Base-by-base conservation (phyloP, 2,329 filamentous ascomycete species). In the Emergomyces pasteurianus region DNA sequence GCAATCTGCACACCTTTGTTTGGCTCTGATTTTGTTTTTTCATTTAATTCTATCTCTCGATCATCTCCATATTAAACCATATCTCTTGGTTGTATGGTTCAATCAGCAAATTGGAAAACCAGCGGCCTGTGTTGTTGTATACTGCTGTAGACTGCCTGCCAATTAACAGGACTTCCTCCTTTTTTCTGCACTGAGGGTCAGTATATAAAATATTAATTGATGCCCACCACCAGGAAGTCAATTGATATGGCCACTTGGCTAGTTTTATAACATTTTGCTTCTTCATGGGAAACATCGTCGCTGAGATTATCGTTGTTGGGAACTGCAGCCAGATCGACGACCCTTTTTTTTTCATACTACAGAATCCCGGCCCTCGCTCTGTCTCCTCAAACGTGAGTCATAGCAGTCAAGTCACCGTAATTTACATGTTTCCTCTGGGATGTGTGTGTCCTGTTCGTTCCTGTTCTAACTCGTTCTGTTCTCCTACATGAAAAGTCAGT, bases 201-300 rank as follows among this genome's bases (percentile, higher is more conserved):
- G 57, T 58, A 58, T 38, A 55, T 18, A 18, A 40, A 34, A 18
- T 8, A 18, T 12, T 14, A 9, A 31, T 28, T 18, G 16, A 46
- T 46, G 42, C n/a, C 34, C 34, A 36, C 34, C 31, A 6, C 10
- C 42, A 23, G 34, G 46, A 49, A 42, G 23, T 49, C 43, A 52
- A 52, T 58, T 52, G 43, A 58, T 36, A 34, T 40, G 47, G 43
- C 47, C 57, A 58, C 18, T n/a, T 58, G 57, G 43, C 57, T n/a
- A 50, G 42, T 58, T 38, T 52, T 10, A 53, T 21, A 34, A 38
- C 40, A 38, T 21, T 31, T 47, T n/a, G 18, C 18, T 34, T 7
- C 18, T 7, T 36, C n/a, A 12, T 31, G 43, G n/a, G n/a, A n/a
- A 46, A 28, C 42, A 43, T 40, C 18, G 6, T n/a, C 31, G 57